Conservation (phyloP, 2,329 filamentous ascomycete species). For the Dothistroma septosporum region DNA sequence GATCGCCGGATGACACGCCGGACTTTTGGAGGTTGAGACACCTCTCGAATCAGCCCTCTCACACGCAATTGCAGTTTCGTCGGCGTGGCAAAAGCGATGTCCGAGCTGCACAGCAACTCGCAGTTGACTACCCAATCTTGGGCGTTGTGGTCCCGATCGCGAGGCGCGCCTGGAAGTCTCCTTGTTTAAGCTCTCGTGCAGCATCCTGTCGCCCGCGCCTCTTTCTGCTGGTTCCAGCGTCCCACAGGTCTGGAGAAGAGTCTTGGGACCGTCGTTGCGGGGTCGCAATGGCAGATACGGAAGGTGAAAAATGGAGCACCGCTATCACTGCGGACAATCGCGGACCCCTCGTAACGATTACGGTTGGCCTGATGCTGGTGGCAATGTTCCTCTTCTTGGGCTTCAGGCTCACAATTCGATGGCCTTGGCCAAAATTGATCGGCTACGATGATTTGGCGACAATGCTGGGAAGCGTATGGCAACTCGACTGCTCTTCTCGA, state of each 20-base stretch:
- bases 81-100: background rate
- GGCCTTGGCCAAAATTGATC: conserved; percentile 16
- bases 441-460: conserved; percentile 16
- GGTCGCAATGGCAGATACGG: conserved; percentile 3
- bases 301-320: conserved; percentile 7
- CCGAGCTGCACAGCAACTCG: background rate
- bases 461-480: conserved; percentile 11
- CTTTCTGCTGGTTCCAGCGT: background rate
- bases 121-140: background rate
- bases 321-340: conserved; percentile 11
- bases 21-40: background rate
- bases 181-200: background rate
- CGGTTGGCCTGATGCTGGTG: conserved; percentile 15
- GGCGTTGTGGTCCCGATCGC: background rate
- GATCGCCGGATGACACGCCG: background rate
- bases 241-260: background rate
- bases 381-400: conserved; percentile 14
- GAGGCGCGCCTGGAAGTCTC: background rate
- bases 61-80: background rate
- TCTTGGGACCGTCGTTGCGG: background rate
- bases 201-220: background rate
- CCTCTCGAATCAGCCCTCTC: background rate
- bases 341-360: conserved; percentile 14
- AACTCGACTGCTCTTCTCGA: no score
- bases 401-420: conserved; percentile 13